A percentile compares a stretch with the other conserved stretches of the same genome.
Conservation (phyloP, 2,329 filamentous ascomycete genomes). For the Xylariomycetidae sp. region DNA sequence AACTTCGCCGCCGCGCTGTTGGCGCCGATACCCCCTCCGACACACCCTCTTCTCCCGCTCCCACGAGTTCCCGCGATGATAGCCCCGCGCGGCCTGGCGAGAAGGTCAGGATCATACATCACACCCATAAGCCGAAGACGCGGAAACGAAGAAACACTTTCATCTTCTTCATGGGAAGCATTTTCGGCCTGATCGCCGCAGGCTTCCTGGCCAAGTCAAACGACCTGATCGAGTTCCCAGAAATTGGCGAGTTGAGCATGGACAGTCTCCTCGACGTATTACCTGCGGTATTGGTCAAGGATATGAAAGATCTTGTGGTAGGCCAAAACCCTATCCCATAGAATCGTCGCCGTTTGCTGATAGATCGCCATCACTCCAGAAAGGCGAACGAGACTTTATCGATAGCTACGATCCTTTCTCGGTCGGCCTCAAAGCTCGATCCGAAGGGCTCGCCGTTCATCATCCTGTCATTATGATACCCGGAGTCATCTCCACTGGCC, state of each 20-base stretch:
- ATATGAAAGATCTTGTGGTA: slow-evolving; percentile 81
- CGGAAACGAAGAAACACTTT: slow-evolving; percentile 72
- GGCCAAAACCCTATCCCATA: slow-evolving; percentile 31
- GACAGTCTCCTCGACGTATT: slow-evolving; percentile 83
- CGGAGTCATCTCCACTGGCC: slow-evolving; percentile 91
- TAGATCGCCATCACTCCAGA: too few relatives aligned
- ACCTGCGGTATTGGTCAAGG: slow-evolving; percentile 76
- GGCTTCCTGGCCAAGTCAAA: slow-evolving; percentile 86
- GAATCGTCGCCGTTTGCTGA: too few relatives aligned
- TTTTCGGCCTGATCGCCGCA: slow-evolving; percentile 86
- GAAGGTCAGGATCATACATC: slow-evolving; percentile 36
- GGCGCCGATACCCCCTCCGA: slow-evolving; percentile 24
- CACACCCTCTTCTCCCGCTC: slow-evolving; percentile 18
- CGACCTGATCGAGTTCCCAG: slow-evolving; percentile 77
- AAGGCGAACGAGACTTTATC: slow-evolving; percentile 74
- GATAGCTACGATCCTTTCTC: slow-evolving; percentile 92
- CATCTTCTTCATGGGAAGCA: slow-evolving; percentile 78
- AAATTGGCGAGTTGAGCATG: slow-evolving; percentile 68
- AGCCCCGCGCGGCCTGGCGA: slow-evolving; percentile 28
- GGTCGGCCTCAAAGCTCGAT: slow-evolving; percentile 74
- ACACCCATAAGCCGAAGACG: slow-evolving; percentile 37
- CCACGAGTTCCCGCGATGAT: slow-evolving; percentile 24
- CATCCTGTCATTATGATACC: slow-evolving; percentile 97
- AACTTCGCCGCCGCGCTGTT: slow-evolving; percentile 24
- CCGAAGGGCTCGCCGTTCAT: slow-evolving; percentile 73